Evolutionary conservation across 352 stramenopile species (phyloP), one percentile per base, ranked within the genome.

Genomic region (Aphanomyces stellatus): DNA sequence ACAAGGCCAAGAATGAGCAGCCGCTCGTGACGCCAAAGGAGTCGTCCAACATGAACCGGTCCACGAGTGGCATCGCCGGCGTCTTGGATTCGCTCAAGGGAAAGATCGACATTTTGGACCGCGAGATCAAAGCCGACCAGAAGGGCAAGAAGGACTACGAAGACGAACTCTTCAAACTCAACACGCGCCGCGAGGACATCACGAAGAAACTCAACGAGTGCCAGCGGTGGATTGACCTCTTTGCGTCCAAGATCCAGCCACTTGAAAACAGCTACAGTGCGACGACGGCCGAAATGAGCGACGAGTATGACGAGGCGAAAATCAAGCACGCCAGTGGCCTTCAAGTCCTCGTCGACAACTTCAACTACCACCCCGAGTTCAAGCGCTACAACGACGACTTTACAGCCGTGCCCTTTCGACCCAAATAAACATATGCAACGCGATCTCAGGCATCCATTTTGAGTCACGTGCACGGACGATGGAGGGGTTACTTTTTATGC

Each of bases 321-420:
- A 62, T 82, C 15, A 81, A 88, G 33, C 88, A 96, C 56, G 82
- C 81, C 1, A 81, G 93, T 59, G 88, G 87, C 37, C 87, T 96
- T 34, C 65, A 80, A 40, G 80, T 96, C 60, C 80, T 96, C 33
- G 87, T 95, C 53, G 76, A 93, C 35, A 86, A 95, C 57, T 96
- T 96, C 55, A 82, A 93, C 65, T 95, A 96, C 71, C 87, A 96
- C 62, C 88, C 88, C 4, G 83, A 90, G 65, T 96, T 91, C 74
- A 95, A 95, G 70, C 87, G 85, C 53, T 88, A 84, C 63, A 93
- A 84, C 71, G 88, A 94, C 71, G 86, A 76, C 33, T 96, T 96
- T 73, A 88, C 81, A 0, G 88, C 87, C 1, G 81, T 92, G 41
- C 85, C 85, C 0, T 95, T 95, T 69, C 73, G 70, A 31, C 81